Evolutionary conservation across 176 grass and related monocot genomes (phyloP), one percentile per base, ranked within the genome.

Genomic region (Cymbopogon citratus): DNA sequence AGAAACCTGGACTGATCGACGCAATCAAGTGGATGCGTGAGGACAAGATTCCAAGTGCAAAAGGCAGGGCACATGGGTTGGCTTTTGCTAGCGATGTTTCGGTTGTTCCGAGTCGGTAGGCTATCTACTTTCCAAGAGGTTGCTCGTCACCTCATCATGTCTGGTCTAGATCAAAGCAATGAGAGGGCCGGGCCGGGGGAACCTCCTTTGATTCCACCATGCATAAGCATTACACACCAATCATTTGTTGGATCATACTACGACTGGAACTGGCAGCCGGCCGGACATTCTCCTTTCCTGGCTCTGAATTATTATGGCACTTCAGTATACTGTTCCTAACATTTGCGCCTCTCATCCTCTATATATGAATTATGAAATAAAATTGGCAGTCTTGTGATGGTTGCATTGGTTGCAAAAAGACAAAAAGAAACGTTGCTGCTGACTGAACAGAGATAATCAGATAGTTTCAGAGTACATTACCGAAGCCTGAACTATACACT

Each of bases 1-100:
- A 14, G 36, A 9, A 39, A 41, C 21, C 43, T 25, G 12, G 29
- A 25, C 56, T 60, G 56, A 78, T 59, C 5, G 41, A 73, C 70
- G 49, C 28, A 11, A 35, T 57, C 69, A 44, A 61, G 21, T 9
- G 28, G 28, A 26, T 65, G 67, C 14, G 10, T 46, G 75, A 64
- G 74, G 69, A 64, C 66, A 64, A 72, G 66, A 79, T 73, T 79
- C 84, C 43, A 40, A 29, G 19, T n/a, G 28, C 76, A n/a, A 73
- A 86, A 80, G 43, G 77, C 68, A 65, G 46, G 14, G 77, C 84
- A 86, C 77, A 86, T 86, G 77, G 84, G 57, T 21, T 34, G 34
- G 59, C 76, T 73, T 79, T 80, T 74, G 45, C 68, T 38, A 41
- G 25, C 18, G 51, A 73, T 40, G 84, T 40, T 62, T 52, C 61